phyloP scores from a whole-genome alignment of 352 stramenopile species.

The Pythium phragmitis region DNA sequence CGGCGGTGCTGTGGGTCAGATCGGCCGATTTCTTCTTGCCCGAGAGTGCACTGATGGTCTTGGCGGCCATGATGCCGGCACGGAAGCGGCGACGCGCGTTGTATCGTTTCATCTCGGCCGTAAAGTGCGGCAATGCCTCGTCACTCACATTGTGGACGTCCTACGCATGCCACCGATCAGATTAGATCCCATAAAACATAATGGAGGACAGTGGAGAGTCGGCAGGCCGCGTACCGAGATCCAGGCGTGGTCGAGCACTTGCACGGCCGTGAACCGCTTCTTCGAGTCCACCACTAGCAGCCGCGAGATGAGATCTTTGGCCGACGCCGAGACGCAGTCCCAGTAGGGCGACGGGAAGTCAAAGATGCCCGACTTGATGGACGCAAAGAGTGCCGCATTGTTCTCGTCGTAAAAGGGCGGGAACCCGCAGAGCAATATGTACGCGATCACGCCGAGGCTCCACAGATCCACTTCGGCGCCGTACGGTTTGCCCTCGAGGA shows the following conservation, averaged over 20 bases:
- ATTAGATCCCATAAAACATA: background rate
- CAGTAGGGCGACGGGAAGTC: constrained; percentile 94
- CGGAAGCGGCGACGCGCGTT: constrained; percentile 81
- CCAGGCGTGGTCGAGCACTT: constrained; percentile 85
- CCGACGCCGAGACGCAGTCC: constrained; percentile 87
- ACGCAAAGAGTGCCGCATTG: constrained; percentile 86
- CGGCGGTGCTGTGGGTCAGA: constrained; percentile 29
- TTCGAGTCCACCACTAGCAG: constrained; percentile 90
- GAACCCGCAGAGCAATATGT: constrained; percentile 93
- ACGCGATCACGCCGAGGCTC: constrained; percentile 96
- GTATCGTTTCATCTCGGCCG: constrained; percentile 89
- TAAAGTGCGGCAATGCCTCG: constrained; percentile 84
- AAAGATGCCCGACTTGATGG: constrained; percentile 89
- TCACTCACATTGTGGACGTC: constrained; percentile 71
- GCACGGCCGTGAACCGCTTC: constrained; percentile 85
- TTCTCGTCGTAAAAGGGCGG: constrained; percentile 96
- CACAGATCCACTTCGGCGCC: constrained; percentile 94
- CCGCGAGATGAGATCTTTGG: constrained; percentile 92
- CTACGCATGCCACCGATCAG: constrained; percentile 11
- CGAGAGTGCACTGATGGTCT: constrained; percentile 54
- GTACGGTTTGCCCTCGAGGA: constrained; percentile 93
- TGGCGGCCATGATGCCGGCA: constrained; percentile 76
- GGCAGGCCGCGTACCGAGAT: constrained; percentile 45
- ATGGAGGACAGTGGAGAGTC: background rate
- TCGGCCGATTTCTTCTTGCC: constrained; percentile 53